phyloP scores from a whole-genome alignment of 192 early-diverging fungal species.

The Tieghemiomyces parasiticus region DNA sequence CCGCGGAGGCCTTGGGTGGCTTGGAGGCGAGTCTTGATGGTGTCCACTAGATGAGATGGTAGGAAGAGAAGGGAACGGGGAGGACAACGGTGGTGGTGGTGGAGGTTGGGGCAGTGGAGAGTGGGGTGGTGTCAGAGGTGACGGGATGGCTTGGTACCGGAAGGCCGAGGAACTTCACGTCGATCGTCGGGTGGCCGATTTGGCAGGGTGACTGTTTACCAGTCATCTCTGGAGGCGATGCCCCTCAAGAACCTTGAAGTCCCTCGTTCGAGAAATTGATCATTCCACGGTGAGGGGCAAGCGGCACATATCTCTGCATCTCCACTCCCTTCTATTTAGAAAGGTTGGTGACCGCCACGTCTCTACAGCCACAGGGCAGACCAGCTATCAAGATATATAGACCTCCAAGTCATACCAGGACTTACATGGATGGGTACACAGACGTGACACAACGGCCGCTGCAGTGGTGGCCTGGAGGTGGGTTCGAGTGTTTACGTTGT shows the following conservation, averaged over 20 bases:
- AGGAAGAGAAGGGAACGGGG: not conserved
- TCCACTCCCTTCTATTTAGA: too few species aligned
- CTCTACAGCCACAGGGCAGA: too few species aligned
- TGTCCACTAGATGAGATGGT: constrained; percentile 35
- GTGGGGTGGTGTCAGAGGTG: not conserved
- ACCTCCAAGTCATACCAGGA: too few species aligned
- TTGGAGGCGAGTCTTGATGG: constrained; percentile 57
- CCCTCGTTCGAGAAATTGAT: not conserved
- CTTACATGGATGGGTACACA: constrained; percentile 47
- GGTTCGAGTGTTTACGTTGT: not conserved
- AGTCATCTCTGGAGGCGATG: constrained; percentile 1
- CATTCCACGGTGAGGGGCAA: not conserved
- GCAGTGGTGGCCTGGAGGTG: constrained; percentile 15
- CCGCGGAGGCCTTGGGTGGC: constrained; percentile 7
- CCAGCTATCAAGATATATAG: too few species aligned
- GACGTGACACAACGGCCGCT: constrained; percentile 42
- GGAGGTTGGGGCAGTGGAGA: not conserved
- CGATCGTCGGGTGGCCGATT: not conserved
- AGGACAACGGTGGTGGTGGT: not conserved
- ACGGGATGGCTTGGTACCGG: not conserved
- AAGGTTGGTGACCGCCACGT: too few species aligned
- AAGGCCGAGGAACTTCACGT: not conserved
- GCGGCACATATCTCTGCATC: not conserved
- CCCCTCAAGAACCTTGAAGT: too few species aligned
- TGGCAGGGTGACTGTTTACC: not conserved